A percentile compares a stretch with the other conserved stretches of the same genome.
These are phyloP conservation scores for Tephrocybe rancida DNA, from an alignment of 768 basidiomycete species.

Conservation along the genomic window DNA sequence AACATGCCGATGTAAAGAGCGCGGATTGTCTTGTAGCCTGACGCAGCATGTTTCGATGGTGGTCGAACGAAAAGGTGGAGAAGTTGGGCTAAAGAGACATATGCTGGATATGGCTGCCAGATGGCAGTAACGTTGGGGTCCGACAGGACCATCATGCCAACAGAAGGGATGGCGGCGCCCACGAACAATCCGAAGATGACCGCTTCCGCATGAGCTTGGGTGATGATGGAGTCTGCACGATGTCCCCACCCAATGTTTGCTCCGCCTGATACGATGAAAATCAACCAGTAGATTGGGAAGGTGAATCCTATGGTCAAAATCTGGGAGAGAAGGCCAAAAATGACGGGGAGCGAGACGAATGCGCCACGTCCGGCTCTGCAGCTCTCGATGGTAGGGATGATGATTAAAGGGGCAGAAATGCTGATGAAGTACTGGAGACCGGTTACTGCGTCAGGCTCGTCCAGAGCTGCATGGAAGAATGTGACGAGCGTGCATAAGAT, in stretches of 20 bases:
- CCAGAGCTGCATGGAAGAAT: constrained; percentile 49
- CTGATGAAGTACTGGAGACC: constrained; percentile 41
- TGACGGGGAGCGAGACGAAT: constrained; percentile 41
- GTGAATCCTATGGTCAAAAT: constrained; percentile 41
- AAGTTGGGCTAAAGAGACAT: constrained; percentile 40
- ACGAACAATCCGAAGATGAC: constrained; percentile 49
- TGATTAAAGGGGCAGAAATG: constrained; percentile 35
- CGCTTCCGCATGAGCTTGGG: constrained; percentile 52
- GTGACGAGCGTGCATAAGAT: constrained; percentile 44
- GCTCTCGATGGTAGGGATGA: constrained; percentile 46
- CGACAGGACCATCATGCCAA: constrained; percentile 42
- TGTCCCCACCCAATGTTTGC: constrained; percentile 23
- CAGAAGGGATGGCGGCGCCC: constrained; percentile 49
- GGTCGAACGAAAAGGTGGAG: constrained; percentile 42
- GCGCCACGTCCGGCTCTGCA: constrained; percentile 36
- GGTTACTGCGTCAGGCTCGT: constrained; percentile 25
- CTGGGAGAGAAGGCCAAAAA: constrained; percentile 45
- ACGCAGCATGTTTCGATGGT: constrained; percentile 28
- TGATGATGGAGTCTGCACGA: constrained; percentile 26
- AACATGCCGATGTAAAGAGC: constrained; percentile 41
- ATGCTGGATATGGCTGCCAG: constrained; percentile 59
- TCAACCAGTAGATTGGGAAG: constrained; percentile 50
- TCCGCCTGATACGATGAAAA: constrained; percentile 43
- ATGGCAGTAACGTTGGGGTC: constrained; percentile 48
- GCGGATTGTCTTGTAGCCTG: constrained; percentile 39